These are phyloP conservation scores for Geosmithia putterillii DNA, from an alignment of 2,329 filamentous ascomycete genomes.

Conservation along the genomic window DNA sequence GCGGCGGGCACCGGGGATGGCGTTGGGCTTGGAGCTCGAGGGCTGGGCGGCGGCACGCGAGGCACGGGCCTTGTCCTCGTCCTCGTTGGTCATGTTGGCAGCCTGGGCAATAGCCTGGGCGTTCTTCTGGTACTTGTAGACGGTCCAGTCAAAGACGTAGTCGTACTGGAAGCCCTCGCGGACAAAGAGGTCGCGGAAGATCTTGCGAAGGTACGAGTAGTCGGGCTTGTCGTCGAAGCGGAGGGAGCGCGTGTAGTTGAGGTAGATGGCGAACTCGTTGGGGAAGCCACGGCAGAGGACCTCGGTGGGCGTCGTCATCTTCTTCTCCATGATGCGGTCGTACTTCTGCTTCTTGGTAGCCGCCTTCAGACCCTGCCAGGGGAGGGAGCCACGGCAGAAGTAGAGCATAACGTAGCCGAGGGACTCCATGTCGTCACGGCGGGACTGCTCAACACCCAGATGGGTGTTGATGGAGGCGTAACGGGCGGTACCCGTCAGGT, in stretches of 20 bases:
- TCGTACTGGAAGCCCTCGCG: slow-evolving; percentile 98
- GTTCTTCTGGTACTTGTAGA: slow-evolving; percentile 99
- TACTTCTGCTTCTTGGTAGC: slow-evolving; percentile 92
- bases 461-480: slow-evolving; percentile 99
- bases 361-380: slow-evolving; percentile 63
- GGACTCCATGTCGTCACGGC: slow-evolving; percentile 90
- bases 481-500: slow-evolving; percentile 85
- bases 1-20: slow-evolving; percentile 66
- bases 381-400: slow-evolving; percentile 57
- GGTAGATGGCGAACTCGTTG: slow-evolving; percentile 94
- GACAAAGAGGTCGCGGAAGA: slow-evolving; percentile 93
- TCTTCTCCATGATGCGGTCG: slow-evolving; percentile 99
- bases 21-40: slow-evolving; percentile 56
- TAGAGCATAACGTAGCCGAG: slow-evolving; percentile 66
- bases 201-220: slow-evolving; percentile 92
- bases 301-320: slow-evolving; percentile 94
- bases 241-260: slow-evolving; percentile 93
- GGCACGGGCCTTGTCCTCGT: slow-evolving; percentile 64
- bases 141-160: slow-evolving; percentile 99
- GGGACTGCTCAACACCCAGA: slow-evolving; percentile 87
- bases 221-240: slow-evolving; percentile 98
- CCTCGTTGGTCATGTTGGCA: slow-evolving; percentile 54
- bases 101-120: slow-evolving; percentile 86
- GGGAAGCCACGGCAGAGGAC: slow-evolving; percentile 94
- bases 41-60: slow-evolving; percentile 53